Percentiles rank a stretch among this genome's conserved stretches.
Conservation (phyloP, 306 rosid genomes). For the Cicer yamashitae region DNA sequence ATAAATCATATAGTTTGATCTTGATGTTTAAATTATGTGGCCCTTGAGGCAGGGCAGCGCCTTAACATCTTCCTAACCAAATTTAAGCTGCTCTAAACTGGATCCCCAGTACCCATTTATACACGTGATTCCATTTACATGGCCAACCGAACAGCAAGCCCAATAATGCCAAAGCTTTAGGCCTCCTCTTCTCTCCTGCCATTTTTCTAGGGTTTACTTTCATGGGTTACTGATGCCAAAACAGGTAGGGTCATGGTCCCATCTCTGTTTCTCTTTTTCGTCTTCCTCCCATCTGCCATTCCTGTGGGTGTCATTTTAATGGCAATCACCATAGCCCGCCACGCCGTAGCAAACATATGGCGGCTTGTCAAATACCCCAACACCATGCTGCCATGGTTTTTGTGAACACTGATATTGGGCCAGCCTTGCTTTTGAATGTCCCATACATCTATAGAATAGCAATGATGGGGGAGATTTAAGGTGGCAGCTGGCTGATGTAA, state of each 20-base stretch:
- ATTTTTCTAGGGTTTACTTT: background rate
- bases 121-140: background rate
- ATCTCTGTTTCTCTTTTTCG: background rate
- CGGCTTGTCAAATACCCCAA: background rate
- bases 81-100: conserved; percentile 14
- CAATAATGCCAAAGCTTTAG: background rate
- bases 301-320: background rate
- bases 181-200: background rate
- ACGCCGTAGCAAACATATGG: background rate
- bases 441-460: conserved; percentile 19
- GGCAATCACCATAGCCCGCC: background rate
- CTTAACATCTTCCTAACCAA: conserved; percentile 9
- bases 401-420: background rate
- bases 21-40: conserved; percentile 30
- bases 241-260: background rate
- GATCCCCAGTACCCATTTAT: conserved; percentile 9
- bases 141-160: background rate
- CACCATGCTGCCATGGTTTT: background rate
- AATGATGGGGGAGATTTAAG: conserved; percentile 13
- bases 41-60: background rate
- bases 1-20: conserved; percentile 20
- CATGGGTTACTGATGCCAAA: background rate
- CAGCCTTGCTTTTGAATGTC: background rate
- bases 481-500: conserved; percentile 39
- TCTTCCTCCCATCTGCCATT: background rate